A percentile compares a stretch with the other conserved stretches of the same genome.
Conservation (phyloP, 306 rosid species). For the Arachis hypogaea region DNA sequence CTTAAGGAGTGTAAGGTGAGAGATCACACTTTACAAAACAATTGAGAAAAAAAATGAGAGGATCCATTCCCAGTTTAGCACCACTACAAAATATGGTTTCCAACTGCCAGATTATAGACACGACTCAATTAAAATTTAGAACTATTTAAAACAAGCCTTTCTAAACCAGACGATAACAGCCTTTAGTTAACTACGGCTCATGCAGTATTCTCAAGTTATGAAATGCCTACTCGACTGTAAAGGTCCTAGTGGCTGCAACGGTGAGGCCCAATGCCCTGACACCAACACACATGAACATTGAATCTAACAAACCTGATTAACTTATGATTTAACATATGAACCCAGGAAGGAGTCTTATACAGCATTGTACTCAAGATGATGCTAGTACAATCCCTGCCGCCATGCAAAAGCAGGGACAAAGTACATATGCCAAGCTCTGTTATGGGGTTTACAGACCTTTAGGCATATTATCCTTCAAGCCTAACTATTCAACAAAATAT, state of each 20-base stretch:
- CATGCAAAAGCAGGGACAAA: background rate
- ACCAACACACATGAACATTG: background rate
- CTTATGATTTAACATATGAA: background rate
- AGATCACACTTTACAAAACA: too few relatives aligned
- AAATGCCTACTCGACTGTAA: background rate
- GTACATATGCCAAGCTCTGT: background rate
- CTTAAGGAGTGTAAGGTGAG: too few relatives aligned
- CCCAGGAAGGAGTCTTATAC: background rate
- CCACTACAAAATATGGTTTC: conserved; percentile 12
- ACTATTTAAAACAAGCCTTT: conserved; percentile 22
- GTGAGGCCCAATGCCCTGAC: background rate
- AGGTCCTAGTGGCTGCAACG: background rate
- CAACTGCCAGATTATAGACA: conserved; percentile 7
- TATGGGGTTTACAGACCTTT: background rate
- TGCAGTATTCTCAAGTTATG: background rate
- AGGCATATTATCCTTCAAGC: background rate
- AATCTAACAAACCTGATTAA: background rate
- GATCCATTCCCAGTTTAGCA: background rate
- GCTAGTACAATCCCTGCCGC: background rate
- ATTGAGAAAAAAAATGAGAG: too few relatives aligned
- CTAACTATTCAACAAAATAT: background rate
- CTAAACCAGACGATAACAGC: conserved; percentile 25
- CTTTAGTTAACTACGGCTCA: conserved; percentile 12
- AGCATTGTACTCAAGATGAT: background rate
- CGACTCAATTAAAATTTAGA: background rate